Base-by-base conservation (phyloP, 352 stramenopile species). In the Phytophthora meadii region DNA sequence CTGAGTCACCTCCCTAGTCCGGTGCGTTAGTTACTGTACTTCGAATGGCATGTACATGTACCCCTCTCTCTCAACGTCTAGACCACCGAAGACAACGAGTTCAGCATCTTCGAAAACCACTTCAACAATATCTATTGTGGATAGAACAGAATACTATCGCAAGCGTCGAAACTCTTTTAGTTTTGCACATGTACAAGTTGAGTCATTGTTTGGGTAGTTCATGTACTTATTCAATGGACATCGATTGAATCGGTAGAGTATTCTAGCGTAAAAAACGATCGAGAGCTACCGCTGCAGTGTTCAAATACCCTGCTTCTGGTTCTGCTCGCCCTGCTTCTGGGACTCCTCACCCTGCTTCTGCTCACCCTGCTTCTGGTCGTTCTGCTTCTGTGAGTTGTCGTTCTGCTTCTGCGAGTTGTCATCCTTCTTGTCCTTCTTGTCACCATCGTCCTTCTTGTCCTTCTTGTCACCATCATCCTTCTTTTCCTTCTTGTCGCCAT, bases 221-320 rank as follows among this genome's bases (percentile, higher is more conserved):
- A 14, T 11, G 30, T 36, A 36, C 30, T 36, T 36, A 34, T 51
- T 28, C 12, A 45, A 46, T 40, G n/a, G 24, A 60, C 27, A 51
- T 51, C 42, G 52, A 60, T 50, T 60, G 52, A 60, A 34, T 48
- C 30, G 25, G 12, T 50, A 50, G 14, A 14, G 41, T 12, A 9
- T 10, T 48, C 9, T 58, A 50, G 17, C 27, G 17, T 34, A 11
- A 34, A 34, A 34, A 34, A 34, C 30, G 30, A n/a, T 36, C 19
- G 44, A 50, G 46, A 40, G 5, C 46, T 41, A 53, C 15, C 37
- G 8, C n/a, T 17, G 15, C 46, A 53, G 27, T 53, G 40, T 14
- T 60, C 53, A 53, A 19, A 54, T 10, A 10, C 54, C 54, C 44
- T 62, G 54, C 54, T 62, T 62, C 44, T 62, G 44, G 44, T 54